Evolutionary conservation across 495 filamentous ascomycete species (phyloP).

Genomic region (Hyaloscypha bicolor): DNA sequence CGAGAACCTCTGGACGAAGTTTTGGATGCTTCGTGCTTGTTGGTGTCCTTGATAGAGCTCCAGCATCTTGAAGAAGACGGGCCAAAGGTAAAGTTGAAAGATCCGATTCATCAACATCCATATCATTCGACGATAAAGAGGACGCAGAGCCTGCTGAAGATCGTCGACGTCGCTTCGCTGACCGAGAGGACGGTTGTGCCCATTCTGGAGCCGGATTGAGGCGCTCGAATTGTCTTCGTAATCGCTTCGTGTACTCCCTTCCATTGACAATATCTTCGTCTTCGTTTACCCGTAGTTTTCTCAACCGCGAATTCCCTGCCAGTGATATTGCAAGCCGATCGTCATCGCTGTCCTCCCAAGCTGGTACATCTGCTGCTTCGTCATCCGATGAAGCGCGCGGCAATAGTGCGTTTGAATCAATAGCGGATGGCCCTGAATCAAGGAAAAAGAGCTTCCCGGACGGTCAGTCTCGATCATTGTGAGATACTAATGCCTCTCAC

Average conservation of each 20-base stretch:
- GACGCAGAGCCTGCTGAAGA: slow-evolving; percentile 49
- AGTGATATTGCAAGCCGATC: slow-evolving; percentile 84
- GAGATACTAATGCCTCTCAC: slow-evolving; percentile 38
- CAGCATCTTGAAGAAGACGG: slow-evolving; percentile 71
- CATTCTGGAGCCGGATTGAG: slow-evolving; percentile 81
- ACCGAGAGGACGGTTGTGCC: slow-evolving; percentile 56
- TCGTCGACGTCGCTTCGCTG: slow-evolving; percentile 57
- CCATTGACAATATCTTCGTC: slow-evolving; percentile 84
- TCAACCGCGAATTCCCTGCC: slow-evolving; percentile 66
- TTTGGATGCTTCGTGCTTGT: slow-evolving; percentile 55
- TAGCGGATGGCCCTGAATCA: slow-evolving; percentile 58
- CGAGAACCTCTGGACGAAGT: slow-evolving; percentile 81
- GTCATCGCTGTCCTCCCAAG: slow-evolving; percentile 97
- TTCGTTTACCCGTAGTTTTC: slow-evolving; percentile 80
- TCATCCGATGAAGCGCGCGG: slow-evolving; percentile 37
- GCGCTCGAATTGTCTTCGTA: slow-evolving; percentile 80
- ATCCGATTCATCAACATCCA: slow-evolving; percentile 62
- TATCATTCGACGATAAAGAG: slow-evolving; percentile 45
- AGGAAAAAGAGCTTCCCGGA: slow-evolving; percentile 65
- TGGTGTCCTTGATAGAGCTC: slow-evolving; percentile 50
- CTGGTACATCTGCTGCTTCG: slow-evolving; percentile 48
- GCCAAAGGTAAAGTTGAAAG: slow-evolving; percentile 75
- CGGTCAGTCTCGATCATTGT: slow-evolving; percentile 27
- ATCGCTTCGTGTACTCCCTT: slow-evolving; percentile 76
- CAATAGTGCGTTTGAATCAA: slow-evolving; percentile 46